Conservation (phyloP, 108 stramenopile species). For the Seminavis robusta region DNA sequence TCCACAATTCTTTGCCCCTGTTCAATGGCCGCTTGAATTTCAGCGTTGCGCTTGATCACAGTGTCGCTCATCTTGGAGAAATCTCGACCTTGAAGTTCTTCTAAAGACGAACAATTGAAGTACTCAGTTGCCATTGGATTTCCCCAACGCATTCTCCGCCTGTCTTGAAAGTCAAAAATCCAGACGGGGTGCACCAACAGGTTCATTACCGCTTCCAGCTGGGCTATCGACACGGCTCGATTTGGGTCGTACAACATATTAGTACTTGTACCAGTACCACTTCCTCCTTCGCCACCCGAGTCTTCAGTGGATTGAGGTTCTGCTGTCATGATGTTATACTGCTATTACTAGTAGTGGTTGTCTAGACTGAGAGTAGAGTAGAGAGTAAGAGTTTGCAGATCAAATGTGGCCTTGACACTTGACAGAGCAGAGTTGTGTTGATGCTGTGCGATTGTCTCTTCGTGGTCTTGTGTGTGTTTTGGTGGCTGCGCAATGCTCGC, state of each 20-base stretch:
- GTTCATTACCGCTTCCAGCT: slow-evolving; percentile 1
- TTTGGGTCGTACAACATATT: slow-evolving; percentile 12
- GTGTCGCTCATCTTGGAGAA: slow-evolving; percentile 21
- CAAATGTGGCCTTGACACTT: too few species aligned
- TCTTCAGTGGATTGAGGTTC: too few species aligned
- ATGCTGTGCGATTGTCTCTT: too few species aligned
- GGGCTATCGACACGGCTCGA: slow-evolving; percentile 2
- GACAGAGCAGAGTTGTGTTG: too few species aligned
- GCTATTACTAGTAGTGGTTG: too few species aligned
- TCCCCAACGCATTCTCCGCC: slow-evolving; percentile 21
- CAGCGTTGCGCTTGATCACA: slow-evolving; percentile 7
- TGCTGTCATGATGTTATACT: too few species aligned
- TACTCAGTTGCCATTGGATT: slow-evolving; percentile 25
- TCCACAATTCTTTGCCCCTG: slow-evolving; percentile 17
- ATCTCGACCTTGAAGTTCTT: slow-evolving; percentile 20
- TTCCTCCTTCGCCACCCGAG: too few species aligned
- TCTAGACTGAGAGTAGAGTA: too few species aligned
- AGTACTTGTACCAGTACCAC: too few species aligned
- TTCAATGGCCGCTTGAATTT: slow-evolving; percentile 11
- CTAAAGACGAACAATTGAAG: slow-evolving; percentile 21
- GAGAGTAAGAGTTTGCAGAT: too few species aligned
- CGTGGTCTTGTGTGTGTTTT: too few species aligned
- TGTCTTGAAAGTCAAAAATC: slow-evolving; percentile 39
- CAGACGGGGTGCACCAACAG: slow-evolving; percentile 27
- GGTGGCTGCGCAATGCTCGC: too few species aligned